Percentiles rank a stretch among this genome's conserved stretches.
Conservation (phyloP, 345 rosid genomes). For the Lepidium africanum region DNA sequence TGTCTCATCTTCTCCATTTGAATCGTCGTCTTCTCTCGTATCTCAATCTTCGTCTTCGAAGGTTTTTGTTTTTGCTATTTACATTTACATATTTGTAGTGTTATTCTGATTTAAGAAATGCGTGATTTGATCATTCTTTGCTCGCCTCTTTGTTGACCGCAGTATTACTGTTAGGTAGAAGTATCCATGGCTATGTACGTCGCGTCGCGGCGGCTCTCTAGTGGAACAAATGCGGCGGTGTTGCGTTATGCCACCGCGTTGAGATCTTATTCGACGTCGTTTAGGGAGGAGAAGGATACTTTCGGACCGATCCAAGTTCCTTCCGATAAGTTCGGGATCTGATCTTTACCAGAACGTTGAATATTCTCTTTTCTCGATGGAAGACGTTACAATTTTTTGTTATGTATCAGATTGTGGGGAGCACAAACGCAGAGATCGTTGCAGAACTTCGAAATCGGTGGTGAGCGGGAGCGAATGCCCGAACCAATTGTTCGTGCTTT, state of each 20-base stretch:
- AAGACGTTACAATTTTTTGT: background rate
- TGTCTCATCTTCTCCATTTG: background rate
- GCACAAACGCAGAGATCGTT: slow-evolving; percentile 96
- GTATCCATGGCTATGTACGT: slow-evolving; percentile 46
- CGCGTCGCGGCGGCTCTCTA: slow-evolving; percentile 54
- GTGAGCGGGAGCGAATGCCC: slow-evolving; percentile 89
- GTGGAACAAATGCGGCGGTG: slow-evolving; percentile 35
- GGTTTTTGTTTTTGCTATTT: background rate
- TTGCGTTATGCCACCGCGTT: slow-evolving; percentile 40
- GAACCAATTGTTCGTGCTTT: slow-evolving; percentile 92
- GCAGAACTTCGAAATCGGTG: slow-evolving; percentile 94
- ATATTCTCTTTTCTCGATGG: background rate
- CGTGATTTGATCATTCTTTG: background rate
- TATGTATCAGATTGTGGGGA: slow-evolving; percentile 68
- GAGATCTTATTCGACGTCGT: slow-evolving; percentile 55
- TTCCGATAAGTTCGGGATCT: slow-evolving; percentile 54
- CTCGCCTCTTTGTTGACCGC: slow-evolving; percentile 8
- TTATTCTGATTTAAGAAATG: background rate
- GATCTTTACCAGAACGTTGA: background rate
- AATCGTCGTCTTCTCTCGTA: slow-evolving; percentile 10
- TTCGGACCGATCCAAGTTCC: slow-evolving; percentile 93
- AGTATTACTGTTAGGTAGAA: slow-evolving; percentile 8
- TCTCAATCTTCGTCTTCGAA: slow-evolving; percentile 11
- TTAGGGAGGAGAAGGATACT: slow-evolving; percentile 86
- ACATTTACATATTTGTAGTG: background rate